Evolutionary conservation across 192 early-diverging fungal species (phyloP).

Genomic region (Linnemannia zychae): DNA sequence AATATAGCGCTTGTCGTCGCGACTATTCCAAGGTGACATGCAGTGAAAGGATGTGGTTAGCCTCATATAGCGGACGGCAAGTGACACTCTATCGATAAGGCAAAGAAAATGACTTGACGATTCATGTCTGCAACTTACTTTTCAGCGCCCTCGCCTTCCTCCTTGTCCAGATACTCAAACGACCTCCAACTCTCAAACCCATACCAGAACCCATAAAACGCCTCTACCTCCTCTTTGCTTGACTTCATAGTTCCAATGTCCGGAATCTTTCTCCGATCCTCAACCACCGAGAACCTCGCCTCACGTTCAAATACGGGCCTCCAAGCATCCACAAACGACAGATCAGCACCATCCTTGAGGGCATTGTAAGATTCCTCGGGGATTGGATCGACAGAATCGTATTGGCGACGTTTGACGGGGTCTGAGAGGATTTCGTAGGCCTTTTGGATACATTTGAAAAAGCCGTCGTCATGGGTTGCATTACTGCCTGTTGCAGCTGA

Average conservation of each 20-base stretch:
- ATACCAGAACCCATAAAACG: slow-evolving; percentile 84
- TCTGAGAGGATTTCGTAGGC: slow-evolving; percentile 84
- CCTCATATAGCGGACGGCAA: too few relatives aligned
- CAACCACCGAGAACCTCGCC: slow-evolving; percentile 54
- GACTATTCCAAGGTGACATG: slow-evolving; percentile 42
- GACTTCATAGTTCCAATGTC: slow-evolving; percentile 70
- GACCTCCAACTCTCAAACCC: slow-evolving; percentile 87
- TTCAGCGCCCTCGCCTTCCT: slow-evolving; percentile 78
- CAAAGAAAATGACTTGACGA: neutral
- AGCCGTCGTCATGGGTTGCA: slow-evolving; percentile 69
- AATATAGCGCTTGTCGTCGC: slow-evolving; percentile 83
- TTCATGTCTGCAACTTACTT: slow-evolving; percentile 61
- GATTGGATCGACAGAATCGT: slow-evolving; percentile 84
- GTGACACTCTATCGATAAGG: too few relatives aligned
- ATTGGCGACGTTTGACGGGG: slow-evolving; percentile 76
- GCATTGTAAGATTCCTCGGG: slow-evolving; percentile 74
- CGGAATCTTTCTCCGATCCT: slow-evolving; percentile 63
- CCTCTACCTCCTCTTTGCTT: slow-evolving; percentile 75
- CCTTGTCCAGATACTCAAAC: slow-evolving; percentile 87
- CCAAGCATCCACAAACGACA: slow-evolving; percentile 59
- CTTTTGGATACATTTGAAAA: slow-evolving; percentile 87
- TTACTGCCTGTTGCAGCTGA: slow-evolving; percentile 54
- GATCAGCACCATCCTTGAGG: slow-evolving; percentile 40
- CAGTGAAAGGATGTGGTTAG: too few relatives aligned
- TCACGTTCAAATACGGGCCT: slow-evolving; percentile 79